Percentiles rank a stretch among this genome's conserved stretches.
Conservation (phyloP, 495 filamentous ascomycete species). For the Hyaloscypha variabilis region DNA sequence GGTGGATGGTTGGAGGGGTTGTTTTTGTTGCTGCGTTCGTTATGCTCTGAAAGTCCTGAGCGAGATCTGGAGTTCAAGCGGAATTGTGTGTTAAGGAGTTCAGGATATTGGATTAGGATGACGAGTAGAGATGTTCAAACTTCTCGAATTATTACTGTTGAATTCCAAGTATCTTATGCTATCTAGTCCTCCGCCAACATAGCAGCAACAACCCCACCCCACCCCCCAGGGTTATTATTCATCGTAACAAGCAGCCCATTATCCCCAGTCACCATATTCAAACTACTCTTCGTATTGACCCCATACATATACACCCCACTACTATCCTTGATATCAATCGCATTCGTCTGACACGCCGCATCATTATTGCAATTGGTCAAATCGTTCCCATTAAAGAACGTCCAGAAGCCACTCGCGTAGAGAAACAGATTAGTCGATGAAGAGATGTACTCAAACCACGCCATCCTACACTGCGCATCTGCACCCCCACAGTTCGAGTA, state of each 20-base stretch:
- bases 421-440: conserved; percentile 57
- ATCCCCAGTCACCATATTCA: not conserved
- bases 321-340: not conserved
- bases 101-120: too few species aligned
- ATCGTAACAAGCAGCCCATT: not conserved
- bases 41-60: not conserved
- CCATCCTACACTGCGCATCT: conserved; percentile 51
- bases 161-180: not conserved
- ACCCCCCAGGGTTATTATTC: conserved; percentile 10
- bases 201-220: not conserved
- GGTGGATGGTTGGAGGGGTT: not conserved
- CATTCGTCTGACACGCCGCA: conserved; percentile 4
- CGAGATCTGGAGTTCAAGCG: not conserved
- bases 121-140: too few species aligned
- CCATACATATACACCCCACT: conserved; percentile 4
- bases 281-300: not conserved
- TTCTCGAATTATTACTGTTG: too few species aligned
- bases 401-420: conserved; percentile 66
- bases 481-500: conserved; percentile 38
- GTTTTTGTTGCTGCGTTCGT: not conserved
- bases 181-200: not conserved
- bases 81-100: not conserved
- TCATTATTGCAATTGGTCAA: conserved; percentile 1
- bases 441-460: conserved; percentile 61
- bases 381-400: conserved; percentile 61